A percentile compares a stretch with the other conserved stretches of the same genome.
Conservation (phyloP, 148 eudicot species). For the Spergularia marina region DNA sequence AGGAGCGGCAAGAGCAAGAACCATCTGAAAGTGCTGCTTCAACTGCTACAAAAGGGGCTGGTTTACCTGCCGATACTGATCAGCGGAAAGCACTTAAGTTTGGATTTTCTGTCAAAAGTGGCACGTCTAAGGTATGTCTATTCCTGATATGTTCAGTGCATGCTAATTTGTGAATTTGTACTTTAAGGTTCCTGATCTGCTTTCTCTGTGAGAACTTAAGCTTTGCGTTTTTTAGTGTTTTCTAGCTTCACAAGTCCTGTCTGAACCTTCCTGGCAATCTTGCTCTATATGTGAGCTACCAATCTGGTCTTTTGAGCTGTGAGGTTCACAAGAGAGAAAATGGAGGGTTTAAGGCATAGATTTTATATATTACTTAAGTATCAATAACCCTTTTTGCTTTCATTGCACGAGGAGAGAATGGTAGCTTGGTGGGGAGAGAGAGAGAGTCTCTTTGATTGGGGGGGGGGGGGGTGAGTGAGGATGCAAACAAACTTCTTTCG, state of each 20-base stretch:
- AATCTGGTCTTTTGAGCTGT: not conserved
- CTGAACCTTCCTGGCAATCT: not conserved
- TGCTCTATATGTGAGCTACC: conserved; percentile 1
- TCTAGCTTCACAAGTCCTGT: not conserved
- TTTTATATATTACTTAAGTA: not conserved
- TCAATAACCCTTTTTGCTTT: not conserved
- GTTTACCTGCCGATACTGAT: conserved; percentile 61
- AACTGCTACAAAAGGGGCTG: conserved; percentile 37
- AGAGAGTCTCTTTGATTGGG: not conserved
- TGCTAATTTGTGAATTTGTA: not conserved
- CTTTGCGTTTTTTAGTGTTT: not conserved
- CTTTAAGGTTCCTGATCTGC: not conserved
- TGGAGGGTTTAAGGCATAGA: not conserved
- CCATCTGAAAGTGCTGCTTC: conserved; percentile 41
- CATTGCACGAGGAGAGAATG: not conserved
- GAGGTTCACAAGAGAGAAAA: not conserved
- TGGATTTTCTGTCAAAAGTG: conserved; percentile 80
- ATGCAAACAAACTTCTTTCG: not conserved
- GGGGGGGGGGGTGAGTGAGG: not conserved
- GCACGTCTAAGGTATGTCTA: conserved; percentile 61
- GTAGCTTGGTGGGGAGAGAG: not conserved
- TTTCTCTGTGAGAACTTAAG: not conserved
- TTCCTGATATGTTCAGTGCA: not conserved
- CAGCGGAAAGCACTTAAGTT: conserved; percentile 81
- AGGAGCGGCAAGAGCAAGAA: conserved; percentile 56